A percentile compares a stretch with the other conserved stretches of the same genome.
Evolutionary conservation across 495 filamentous ascomycete genomes (phyloP).

Genomic region (Neurospora intermedia): DNA sequence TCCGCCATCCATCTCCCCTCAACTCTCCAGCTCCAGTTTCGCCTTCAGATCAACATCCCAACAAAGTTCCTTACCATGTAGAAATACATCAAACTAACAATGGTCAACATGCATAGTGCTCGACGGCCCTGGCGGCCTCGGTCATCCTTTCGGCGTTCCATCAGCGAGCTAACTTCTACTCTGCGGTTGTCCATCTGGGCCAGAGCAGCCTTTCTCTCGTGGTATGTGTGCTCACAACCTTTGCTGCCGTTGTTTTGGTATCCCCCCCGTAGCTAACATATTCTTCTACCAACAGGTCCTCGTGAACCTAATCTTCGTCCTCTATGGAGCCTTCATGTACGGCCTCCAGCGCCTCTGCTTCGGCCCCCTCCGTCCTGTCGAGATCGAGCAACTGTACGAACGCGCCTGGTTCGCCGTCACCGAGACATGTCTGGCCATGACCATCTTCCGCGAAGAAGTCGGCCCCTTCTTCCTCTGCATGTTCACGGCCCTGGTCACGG

Average conservation of each 20-base stretch:
- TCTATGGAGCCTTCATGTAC: slow-evolving; percentile 66
- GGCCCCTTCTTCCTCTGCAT: slow-evolving; percentile 90
- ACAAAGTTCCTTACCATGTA: too few relatives aligned
- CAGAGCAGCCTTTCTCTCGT: slow-evolving; percentile 93
- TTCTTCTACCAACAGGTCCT: slow-evolving; percentile 50
- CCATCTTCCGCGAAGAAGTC: slow-evolving; percentile 92
- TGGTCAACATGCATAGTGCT: slow-evolving; percentile 40
- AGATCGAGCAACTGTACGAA: slow-evolving; percentile 94
- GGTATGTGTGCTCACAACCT: slow-evolving; percentile 36
- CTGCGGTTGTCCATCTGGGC: slow-evolving; percentile 87
- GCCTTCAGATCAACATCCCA: neutral
- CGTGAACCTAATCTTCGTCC: slow-evolving; percentile 73
- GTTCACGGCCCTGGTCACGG: slow-evolving; percentile 85
- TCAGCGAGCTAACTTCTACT: slow-evolving; percentile 94
- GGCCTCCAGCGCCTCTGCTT: slow-evolving; percentile 85
- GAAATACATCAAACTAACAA: slow-evolving; percentile 5
- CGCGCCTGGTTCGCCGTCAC: slow-evolving; percentile 96
- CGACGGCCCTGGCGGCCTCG: slow-evolving; percentile 65
- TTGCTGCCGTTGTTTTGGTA: too few relatives aligned
- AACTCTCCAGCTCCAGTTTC: neutral
- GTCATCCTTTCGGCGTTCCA: slow-evolving; percentile 85
- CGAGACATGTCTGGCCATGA: slow-evolving; percentile 95
- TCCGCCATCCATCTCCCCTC: neutral
- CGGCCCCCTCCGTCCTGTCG: slow-evolving; percentile 81
- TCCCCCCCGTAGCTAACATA: neutral